Evolutionary conservation across 345 rosid genomes (phyloP).

Genomic region (Stellera chamaejasme): DNA sequence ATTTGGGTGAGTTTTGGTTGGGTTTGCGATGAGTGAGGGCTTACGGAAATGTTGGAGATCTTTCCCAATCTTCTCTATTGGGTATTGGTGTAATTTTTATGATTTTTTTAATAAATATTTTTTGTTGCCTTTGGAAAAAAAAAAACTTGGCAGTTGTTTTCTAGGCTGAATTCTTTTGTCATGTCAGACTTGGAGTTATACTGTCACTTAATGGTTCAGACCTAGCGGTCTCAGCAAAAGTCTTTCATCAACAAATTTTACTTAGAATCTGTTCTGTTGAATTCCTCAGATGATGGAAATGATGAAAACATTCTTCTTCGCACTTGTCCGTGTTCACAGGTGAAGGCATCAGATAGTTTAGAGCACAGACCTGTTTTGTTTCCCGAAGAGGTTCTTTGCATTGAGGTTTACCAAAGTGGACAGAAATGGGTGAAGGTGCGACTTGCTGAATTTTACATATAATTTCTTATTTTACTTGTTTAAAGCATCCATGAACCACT

Average conservation of each 20-base stretch:
- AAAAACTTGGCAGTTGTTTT: not conserved
- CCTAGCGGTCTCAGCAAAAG: not conserved
- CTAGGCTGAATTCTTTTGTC: not conserved
- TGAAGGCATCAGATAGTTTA: conserved; percentile 32
- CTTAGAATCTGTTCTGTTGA: not conserved
- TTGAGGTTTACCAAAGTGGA: conserved; percentile 56
- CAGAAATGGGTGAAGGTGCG: conserved; percentile 47
- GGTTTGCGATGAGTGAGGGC: too few species aligned
- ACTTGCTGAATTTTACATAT: not conserved
- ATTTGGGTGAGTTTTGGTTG: too few species aligned
- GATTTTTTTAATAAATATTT: too few species aligned
- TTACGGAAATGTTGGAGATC: too few species aligned
- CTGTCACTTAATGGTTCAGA: not conserved
- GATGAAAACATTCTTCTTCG: too few species aligned
- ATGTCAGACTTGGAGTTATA: not conserved
- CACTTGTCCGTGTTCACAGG: conserved; percentile 8
- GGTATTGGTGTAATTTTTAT: too few species aligned
- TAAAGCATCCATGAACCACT: not conserved
- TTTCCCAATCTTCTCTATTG: too few species aligned
- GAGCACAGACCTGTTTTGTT: conserved; percentile 25
- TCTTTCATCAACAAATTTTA: not conserved
- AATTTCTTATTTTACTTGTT: not conserved
- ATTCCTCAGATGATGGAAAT: conserved; percentile 10
- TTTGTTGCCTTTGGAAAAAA: too few species aligned
- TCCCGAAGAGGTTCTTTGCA: conserved; percentile 64